Base-by-base conservation (phyloP, 441 rosid genomes). In the Gossypium gossypioides region DNA sequence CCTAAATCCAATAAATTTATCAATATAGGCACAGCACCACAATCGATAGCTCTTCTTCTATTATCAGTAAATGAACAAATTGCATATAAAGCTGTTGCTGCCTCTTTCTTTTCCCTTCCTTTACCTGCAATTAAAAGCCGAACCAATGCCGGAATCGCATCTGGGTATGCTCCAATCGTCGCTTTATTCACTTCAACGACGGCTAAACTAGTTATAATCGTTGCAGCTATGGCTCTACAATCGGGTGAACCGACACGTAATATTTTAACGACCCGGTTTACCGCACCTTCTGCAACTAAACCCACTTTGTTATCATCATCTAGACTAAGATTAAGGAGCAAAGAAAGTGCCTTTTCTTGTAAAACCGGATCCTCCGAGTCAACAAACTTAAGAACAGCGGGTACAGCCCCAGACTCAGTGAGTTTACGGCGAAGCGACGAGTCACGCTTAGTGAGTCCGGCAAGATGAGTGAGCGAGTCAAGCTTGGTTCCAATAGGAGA, bases 231-330 rank as follows among this genome's bases (percentile, higher is more conserved):
- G 0, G 98, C 98, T 61, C 93, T 86, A 15, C 89, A 79, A 74
- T 84, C 82, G 0, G 86, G 82, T 5, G 89, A 84, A 69, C 90
- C 94, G 61, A 62, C 72, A 9, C 86, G 81, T 24, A 95, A 77
- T 0, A 84, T 86, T 0, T 77, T 70, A 0, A 92, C 87, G 2
- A 95, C 83, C 19, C 87, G 82, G 59, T 83, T 78, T 13, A 95
- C 74, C 1, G 85, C 97, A 2, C 99, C 97, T 78, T 95, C 99
- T 1, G 99, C 99, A 0, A 91, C 97, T 27, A 95, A 72, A 13
- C 98, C 99, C 50, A 92, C 96, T 71, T 95, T 92, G 81, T 84
- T 89, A 58, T 92, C 92, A 69, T 95, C 99, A 46, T 95, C 98
- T 10, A 95, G 83, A 57, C 95, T 88, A 15, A 95, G 89, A 76